Base-by-base conservation (phyloP, 805 yeast genomes). In the Nematodospora valgi region DNA sequence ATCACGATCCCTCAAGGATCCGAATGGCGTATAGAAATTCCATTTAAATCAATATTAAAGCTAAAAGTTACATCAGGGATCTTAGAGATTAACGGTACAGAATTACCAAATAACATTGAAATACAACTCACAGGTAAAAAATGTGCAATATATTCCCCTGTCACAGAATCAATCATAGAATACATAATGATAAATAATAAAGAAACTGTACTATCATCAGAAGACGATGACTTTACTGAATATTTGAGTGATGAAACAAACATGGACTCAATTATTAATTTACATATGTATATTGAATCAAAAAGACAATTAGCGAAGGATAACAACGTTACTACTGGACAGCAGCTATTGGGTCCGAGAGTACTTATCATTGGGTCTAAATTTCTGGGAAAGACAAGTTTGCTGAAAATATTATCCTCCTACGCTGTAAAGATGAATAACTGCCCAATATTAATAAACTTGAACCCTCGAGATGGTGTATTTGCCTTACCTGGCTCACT, bases 31-130 rank as follows among this genome's bases (percentile, higher is more conserved):
- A 72, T 84, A 43, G 93, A 85, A 51, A 75, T 84, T 4, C 78
- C 72, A 0, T 67, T 68, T 41, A 70, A 68, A 28, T 64, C 74
- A 12, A 59, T 62, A 13, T 51, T 84, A 24, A 66, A 63, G n/a
- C 50, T 84, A 29, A 75, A 66, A 46, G 67, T 80, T 8, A 39
- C 59, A 3, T 62, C 66, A 2, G 99, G 98, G 3, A 70, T 80
- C 2, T 96, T 86, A 2, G 98, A 93, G 61, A 74, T 88, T 7
- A 86, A 83, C 58, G 99, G 98, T 16, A 86, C 96, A 3, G 99
- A 93, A 55, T 72, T 93, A 16, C 85, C 96, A 2, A 65, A 71
- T 27, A 86, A 83, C 39, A 67, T 72, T 1, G 84, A 78, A 15
- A 27, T 62, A 22, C 55, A 51, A 29, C 44, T 67, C 17, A 47